These are phyloP conservation scores for Elymus sibiricus DNA, from an alignment of 176 grass and related monocot species.

Conservation along the genomic window DNA sequence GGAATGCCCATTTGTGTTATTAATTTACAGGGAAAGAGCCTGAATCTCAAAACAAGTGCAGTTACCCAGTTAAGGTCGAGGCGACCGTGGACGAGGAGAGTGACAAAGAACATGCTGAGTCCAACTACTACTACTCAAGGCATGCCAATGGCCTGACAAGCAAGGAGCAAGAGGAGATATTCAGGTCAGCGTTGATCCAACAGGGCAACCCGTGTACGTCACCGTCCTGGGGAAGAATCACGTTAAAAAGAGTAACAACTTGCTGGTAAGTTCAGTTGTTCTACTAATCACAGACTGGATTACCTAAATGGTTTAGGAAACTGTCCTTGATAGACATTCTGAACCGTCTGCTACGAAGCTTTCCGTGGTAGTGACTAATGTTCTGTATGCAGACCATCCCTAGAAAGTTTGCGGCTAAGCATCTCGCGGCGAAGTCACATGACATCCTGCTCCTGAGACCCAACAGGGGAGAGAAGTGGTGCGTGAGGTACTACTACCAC, in stretches of 20 bases:
- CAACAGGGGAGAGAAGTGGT: conserved; percentile 26
- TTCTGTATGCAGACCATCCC: conserved; percentile 27
- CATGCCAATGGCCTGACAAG: neutral
- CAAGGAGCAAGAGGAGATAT: conserved; percentile 19
- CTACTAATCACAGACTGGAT: too few species aligned
- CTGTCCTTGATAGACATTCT: neutral
- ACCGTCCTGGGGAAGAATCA: conserved; percentile 16
- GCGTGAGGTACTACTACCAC: neutral
- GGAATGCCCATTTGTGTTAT: neutral
- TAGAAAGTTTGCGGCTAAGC: conserved; percentile 14
- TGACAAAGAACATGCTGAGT: neutral
- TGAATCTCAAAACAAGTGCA: conserved; percentile 6
- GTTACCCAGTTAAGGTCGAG: neutral
- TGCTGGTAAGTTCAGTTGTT: conserved; percentile 27
- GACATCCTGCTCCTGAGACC: conserved; percentile 14
- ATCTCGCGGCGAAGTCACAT: conserved; percentile 31
- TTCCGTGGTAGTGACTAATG: neutral
- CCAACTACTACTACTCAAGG: conserved; percentile 15
- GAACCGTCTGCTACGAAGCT: neutral
- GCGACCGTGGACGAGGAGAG: neutral
- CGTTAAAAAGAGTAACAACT: neutral
- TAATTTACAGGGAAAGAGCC: conserved; percentile 6
- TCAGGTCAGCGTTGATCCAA: conserved; percentile 1
- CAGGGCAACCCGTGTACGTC: conserved; percentile 36
- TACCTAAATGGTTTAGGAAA: neutral